Evolutionary conservation across 139 green algal species (phyloP).

Genomic region (Tetraselmis striata): DNA sequence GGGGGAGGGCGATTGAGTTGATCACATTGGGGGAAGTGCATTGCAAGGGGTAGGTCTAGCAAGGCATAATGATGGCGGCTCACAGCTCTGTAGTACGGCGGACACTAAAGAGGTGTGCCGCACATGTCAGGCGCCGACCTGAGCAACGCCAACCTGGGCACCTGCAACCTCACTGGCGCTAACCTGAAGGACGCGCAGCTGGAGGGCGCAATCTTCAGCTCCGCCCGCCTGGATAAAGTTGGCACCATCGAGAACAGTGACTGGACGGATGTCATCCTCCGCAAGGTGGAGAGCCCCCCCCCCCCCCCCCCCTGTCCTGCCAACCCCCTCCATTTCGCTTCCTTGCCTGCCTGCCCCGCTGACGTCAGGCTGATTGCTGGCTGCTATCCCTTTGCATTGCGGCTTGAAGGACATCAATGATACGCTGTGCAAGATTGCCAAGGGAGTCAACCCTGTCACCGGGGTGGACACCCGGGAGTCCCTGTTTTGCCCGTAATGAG

Average conservation of each 20-base stretch:
- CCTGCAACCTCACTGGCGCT: constrained; percentile 25
- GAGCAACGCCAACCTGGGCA: constrained; percentile 26
- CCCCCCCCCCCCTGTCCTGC: too few species aligned
- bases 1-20: too few species aligned
- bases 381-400: too few species aligned
- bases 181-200: constrained; percentile 30
- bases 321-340: too few species aligned
- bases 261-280: constrained; percentile 5
- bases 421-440: neutral
- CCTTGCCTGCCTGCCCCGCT: too few species aligned
- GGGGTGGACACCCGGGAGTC: neutral
- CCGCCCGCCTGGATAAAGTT: constrained; percentile 19
- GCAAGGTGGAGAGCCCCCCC: neutral
- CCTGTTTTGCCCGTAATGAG: neutral
- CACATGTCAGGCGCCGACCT: constrained; percentile 15
- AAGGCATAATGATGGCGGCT: too few species aligned
- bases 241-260: constrained; percentile 18
- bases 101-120: too few species aligned
- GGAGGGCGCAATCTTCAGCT: constrained; percentile 21
- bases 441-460: neutral
- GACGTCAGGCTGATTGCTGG: too few species aligned
- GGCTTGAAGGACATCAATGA: neutral
- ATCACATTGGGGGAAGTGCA: neutral
- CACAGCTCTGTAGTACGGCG: too few species aligned
- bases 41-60: neutral